Percentiles rank a stretch among this genome's conserved stretches.
Evolutionary conservation across 164 flowering plant genomes (phyloP).

Genomic region (Stephania japonica): DNA sequence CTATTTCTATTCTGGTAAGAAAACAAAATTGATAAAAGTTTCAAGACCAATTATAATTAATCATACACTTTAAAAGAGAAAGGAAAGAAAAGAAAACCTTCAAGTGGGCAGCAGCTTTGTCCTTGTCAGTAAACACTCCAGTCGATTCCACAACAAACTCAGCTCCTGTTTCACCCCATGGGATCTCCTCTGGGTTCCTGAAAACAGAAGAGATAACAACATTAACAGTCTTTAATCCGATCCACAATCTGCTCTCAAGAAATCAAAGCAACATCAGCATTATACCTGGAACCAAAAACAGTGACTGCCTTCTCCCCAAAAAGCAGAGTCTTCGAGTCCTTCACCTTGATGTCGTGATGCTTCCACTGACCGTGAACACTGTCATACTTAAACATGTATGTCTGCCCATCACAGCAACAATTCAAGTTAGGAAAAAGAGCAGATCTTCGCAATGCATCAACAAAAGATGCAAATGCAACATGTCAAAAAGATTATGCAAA

Average conservation of each 20-base stretch:
- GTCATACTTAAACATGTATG: conserved; percentile 92
- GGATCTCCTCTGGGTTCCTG: conserved; percentile 25
- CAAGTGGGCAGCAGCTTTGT: conserved; percentile 57
- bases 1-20: no score
- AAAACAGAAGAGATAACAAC: not conserved
- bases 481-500: not conserved
- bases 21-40: not conserved
- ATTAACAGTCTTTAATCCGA: not conserved
- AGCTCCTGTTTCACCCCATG: conserved; percentile 56
- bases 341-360: conserved; percentile 54
- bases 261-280: not conserved
- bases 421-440: no score
- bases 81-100: conserved; percentile 26
- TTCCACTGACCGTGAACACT: conserved; percentile 85
- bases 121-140: conserved; percentile 60
- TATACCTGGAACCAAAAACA: conserved; percentile 66
- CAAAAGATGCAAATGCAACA: no score
- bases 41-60: no score
- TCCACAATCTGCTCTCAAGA: not conserved
- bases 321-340: conserved; percentile 77
- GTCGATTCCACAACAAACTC: conserved; percentile 53
- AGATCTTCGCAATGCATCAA: no score
- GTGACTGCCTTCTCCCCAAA: conserved; percentile 72
- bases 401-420: conserved; percentile 31
- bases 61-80: not conserved